phyloP scores from a whole-genome alignment of 1,139 yeast genomes.

The Lodderomyces margitis region DNA sequence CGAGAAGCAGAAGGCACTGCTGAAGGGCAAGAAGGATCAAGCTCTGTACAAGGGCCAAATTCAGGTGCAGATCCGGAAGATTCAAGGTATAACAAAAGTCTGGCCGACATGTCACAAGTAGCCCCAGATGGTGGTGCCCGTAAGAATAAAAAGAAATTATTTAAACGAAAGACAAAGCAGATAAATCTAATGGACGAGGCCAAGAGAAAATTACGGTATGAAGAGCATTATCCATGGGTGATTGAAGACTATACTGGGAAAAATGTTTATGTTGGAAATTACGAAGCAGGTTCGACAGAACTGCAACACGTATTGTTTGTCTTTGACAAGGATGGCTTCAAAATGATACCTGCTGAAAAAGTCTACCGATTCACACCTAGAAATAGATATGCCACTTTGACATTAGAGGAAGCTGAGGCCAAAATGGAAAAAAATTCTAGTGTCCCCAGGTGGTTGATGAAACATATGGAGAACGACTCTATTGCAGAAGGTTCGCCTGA shows the following conservation, averaged over 20 bases:
- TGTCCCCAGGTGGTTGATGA: constrained; percentile 96
- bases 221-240: constrained; percentile 97
- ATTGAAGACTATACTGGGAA: constrained; percentile 93
- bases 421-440: constrained; percentile 80
- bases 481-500: constrained; percentile 47
- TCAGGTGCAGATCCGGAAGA: constrained; percentile 6
- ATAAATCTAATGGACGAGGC: constrained; percentile 76
- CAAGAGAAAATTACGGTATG: constrained; percentile 81
- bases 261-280: constrained; percentile 93
- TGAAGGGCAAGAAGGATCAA: constrained; percentile 13
- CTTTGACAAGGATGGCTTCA: constrained; percentile 84
- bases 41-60: constrained; percentile 5
- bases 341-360: constrained; percentile 92
- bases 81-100: constrained; percentile 16
- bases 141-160: constrained; percentile 56
- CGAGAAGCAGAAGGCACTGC: constrained; percentile 18
- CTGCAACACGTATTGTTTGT: constrained; percentile 77
- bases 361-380: constrained; percentile 92
- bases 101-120: constrained; percentile 60
- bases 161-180: constrained; percentile 83
- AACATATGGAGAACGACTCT: constrained; percentile 69
- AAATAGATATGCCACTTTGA: constrained; percentile 88
- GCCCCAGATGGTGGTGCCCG: constrained; percentile 96
- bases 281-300: constrained; percentile 91
- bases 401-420: constrained; percentile 95